Evolutionary conservation across 2,329 filamentous ascomycete species (phyloP).

Genomic region (Penicillium hordei): DNA sequence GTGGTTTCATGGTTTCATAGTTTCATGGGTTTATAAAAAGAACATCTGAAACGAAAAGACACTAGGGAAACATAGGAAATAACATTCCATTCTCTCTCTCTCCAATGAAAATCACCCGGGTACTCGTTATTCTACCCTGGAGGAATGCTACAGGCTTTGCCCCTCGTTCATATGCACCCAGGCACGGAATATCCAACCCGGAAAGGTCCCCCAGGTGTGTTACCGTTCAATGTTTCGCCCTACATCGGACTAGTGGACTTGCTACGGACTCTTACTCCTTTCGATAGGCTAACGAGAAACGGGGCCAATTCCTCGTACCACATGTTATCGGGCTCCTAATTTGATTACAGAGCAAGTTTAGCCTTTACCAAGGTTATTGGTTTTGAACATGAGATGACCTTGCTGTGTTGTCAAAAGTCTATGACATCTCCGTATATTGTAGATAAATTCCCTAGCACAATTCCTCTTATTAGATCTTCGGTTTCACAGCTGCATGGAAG

Average conservation of each 20-base stretch:
- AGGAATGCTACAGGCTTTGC: conserved; percentile 17
- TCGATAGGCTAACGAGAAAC: background rate
- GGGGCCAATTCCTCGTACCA: conserved; percentile 5
- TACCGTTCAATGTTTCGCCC: conserved; percentile 5
- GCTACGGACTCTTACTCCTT: conserved; percentile 3
- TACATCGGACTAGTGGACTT: conserved; percentile 6
- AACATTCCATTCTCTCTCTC: background rate
- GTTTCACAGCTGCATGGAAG: conserved; percentile 17
- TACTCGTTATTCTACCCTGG: background rate
- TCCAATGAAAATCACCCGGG: conserved; percentile 6
- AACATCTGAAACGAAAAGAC: conserved; percentile 6
- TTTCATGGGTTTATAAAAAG: background rate
- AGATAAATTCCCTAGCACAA: background rate
- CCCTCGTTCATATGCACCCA: conserved; percentile 24
- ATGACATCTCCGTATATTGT: background rate
- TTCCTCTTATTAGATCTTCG: conserved; percentile 10
- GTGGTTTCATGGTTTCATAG: too few species aligned
- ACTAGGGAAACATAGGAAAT: background rate
- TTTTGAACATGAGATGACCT: too few species aligned
- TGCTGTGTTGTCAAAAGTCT: too few species aligned
- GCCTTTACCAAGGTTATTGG: background rate
- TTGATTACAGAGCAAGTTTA: background rate
- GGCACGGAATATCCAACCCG: conserved; percentile 14
- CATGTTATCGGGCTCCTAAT: conserved; percentile 1
- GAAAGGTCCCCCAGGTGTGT: conserved; percentile 3